Conservation (phyloP, 495 filamentous ascomycete genomes). For the Tuber umbilicatum region DNA sequence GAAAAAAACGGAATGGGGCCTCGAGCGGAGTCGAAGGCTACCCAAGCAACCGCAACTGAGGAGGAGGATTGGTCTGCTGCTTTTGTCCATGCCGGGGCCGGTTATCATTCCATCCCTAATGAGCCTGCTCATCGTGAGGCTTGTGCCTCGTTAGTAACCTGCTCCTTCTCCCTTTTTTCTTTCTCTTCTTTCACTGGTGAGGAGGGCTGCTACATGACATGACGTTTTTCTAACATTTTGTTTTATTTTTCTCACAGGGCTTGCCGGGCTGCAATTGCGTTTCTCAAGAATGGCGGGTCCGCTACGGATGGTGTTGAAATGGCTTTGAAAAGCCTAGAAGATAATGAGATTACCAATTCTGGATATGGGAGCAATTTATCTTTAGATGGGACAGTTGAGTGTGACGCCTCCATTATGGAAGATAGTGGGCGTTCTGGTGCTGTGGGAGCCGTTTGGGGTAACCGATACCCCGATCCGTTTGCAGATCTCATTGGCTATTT, state of each 20-base stretch:
- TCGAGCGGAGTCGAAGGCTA: slow-evolving; percentile 22
- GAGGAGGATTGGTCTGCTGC: slow-evolving; percentile 52
- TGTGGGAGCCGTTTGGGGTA: slow-evolving; percentile 82
- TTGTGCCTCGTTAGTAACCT: slow-evolving; percentile 69
- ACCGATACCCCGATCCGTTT: slow-evolving; percentile 5
- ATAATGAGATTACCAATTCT: slow-evolving; percentile 91
- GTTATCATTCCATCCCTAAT: slow-evolving; percentile 83
- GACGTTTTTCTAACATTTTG: not conserved
- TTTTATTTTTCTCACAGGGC: slow-evolving; percentile 53
- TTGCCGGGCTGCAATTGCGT: slow-evolving; percentile 66
- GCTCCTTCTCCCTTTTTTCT: slow-evolving; percentile 1
- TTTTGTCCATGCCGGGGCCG: slow-evolving; percentile 91
- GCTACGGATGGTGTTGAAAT: slow-evolving; percentile 90
- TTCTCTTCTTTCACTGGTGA: not conserved
- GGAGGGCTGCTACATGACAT: not conserved
- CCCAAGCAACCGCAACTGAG: slow-evolving; percentile 12
- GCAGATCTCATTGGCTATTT: not conserved
- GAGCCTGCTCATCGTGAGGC: slow-evolving; percentile 74
- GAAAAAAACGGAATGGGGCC: slow-evolving; percentile 26
- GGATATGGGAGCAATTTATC: slow-evolving; percentile 94
- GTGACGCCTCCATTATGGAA: slow-evolving; percentile 88
- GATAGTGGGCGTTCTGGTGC: slow-evolving; percentile 86
- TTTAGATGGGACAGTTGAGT: slow-evolving; percentile 83
- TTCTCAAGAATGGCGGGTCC: slow-evolving; percentile 67
- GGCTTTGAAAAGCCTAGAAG: slow-evolving; percentile 78